Conservation (phyloP, 805 yeast species). For the Yamadazyma tumulicola region DNA sequence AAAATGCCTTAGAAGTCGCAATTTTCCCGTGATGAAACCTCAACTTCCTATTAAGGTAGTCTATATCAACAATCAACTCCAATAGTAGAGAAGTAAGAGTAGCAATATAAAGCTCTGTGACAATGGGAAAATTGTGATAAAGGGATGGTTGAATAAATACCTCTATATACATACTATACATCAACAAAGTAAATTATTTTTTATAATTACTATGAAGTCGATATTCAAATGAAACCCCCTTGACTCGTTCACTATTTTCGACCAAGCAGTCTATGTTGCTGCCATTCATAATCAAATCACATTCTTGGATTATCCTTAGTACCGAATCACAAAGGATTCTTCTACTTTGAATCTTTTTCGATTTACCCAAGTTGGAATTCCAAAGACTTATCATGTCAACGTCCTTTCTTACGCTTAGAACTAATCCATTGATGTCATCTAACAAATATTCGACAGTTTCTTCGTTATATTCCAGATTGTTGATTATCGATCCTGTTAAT, state of each 20-base stretch:
- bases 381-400: constrained; percentile 60
- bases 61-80: too few species aligned
- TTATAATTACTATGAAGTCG: constrained; percentile 40
- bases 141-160: too few species aligned
- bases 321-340: constrained; percentile 46
- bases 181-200: too few species aligned
- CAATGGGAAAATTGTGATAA: too few species aligned
- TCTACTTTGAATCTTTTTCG: constrained; percentile 21
- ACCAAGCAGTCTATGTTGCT: constrained; percentile 31
- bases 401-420: constrained; percentile 54
- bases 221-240: constrained; percentile 46
- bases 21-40: too few species aligned
- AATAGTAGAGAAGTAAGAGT: too few species aligned
- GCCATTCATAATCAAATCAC: constrained; percentile 41
- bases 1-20: too few species aligned
- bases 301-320: constrained; percentile 44
- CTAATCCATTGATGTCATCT: constrained; percentile 57
- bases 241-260: constrained; percentile 38
- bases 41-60: too few species aligned
- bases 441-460: constrained; percentile 36
- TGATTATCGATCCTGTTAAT: constrained; percentile 48
- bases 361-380: constrained; percentile 47
- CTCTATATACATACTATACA: too few species aligned
- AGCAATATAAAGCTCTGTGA: too few species aligned
- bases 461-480: constrained; percentile 26